Base-by-base conservation (phyloP, 2,329 filamentous ascomycete genomes). In the Diaporthe ilicicola region DNA sequence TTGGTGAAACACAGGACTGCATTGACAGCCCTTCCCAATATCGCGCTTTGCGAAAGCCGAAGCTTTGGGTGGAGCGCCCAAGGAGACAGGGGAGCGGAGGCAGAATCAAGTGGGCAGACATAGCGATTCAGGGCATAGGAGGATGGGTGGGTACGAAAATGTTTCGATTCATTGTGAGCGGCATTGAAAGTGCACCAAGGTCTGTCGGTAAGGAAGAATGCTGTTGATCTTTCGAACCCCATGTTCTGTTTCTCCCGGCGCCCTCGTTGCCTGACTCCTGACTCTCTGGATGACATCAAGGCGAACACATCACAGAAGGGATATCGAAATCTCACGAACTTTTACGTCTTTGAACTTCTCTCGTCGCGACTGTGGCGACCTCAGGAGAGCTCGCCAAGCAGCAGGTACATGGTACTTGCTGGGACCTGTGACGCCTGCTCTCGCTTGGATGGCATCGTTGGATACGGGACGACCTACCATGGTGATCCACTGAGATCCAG, bases 1-100 rank as follows among this genome's bases (percentile, higher is more conserved):
- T 64, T 50, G 42, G 34, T 64, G 44, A 50, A 64, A 64, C 59
- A 6, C 42, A 64, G 44, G n/a, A 64, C 32, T 50, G 42, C 59
- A 50, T 29, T 13, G 34, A 27, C 44, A 64, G 44, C 32, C 44
- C 44, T 64, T 64, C 13, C 44, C 59, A 64, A 64, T 64, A 50
- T 37, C 44, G 27, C 29, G 9, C 34, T 37, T 34, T 15, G 29
- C 29, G 59, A 29, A 5, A 50, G 13, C 17, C 44, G 17, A 24
- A 17, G 10, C 29, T 27, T 50, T 6, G 44, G n/a, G 59, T 50
- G 59, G 59, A 37, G 34, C 13, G 29, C 44, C 44, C 12, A 50
- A n/a, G 27, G 13, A 4, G 29, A 64, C 44, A 50, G 44, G 55
- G 59, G 59, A 42, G 19, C 29, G 37, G 9, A 64, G 44, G 42